phyloP scores from a whole-genome alignment of 2,329 filamentous ascomycete species.

The Dryadomyces sulphureus region DNA sequence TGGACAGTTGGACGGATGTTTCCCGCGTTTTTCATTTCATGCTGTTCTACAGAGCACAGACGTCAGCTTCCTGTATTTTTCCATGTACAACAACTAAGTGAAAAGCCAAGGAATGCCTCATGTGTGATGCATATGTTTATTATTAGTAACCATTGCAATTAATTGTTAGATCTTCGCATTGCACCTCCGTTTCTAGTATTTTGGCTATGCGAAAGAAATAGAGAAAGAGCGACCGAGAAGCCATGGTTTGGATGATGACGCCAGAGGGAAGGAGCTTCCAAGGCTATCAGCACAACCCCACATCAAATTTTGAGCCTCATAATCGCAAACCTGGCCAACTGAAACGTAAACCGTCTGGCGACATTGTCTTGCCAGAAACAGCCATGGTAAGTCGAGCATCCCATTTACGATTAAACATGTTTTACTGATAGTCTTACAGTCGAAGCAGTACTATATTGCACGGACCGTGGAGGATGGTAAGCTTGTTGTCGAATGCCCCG shows the following conservation, averaged over 20 bases:
- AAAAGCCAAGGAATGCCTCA: not conserved
- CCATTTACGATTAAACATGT: not conserved
- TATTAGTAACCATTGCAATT: not conserved
- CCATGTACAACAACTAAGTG: not conserved
- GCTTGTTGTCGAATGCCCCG: not conserved
- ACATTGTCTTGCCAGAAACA: not conserved
- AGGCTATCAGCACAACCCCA: slow-evolving; percentile 4
- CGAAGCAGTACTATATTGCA: slow-evolving; percentile 93
- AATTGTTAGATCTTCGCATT: not conserved
- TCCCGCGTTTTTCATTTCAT: too few relatives aligned
- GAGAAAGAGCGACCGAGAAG: not conserved
- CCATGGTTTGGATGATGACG: not conserved
- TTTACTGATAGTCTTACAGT: slow-evolving; percentile 36
- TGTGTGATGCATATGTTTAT: not conserved
- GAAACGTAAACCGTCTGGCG: not conserved
- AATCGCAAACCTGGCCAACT: not conserved
- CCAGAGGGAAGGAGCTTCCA: slow-evolving; percentile 2
- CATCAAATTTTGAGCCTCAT: slow-evolving; percentile 2
- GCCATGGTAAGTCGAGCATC: slow-evolving; percentile 1
- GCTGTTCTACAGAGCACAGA: too few relatives aligned
- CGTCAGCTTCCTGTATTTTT: not conserved
- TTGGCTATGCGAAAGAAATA: too few relatives aligned
- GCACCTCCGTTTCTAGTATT: not conserved
- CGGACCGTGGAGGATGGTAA: slow-evolving; percentile 78
- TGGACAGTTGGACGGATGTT: too few relatives aligned